Conservation (phyloP, 1,139 yeast species). For the Suzukiozyma palmioleophila region DNA sequence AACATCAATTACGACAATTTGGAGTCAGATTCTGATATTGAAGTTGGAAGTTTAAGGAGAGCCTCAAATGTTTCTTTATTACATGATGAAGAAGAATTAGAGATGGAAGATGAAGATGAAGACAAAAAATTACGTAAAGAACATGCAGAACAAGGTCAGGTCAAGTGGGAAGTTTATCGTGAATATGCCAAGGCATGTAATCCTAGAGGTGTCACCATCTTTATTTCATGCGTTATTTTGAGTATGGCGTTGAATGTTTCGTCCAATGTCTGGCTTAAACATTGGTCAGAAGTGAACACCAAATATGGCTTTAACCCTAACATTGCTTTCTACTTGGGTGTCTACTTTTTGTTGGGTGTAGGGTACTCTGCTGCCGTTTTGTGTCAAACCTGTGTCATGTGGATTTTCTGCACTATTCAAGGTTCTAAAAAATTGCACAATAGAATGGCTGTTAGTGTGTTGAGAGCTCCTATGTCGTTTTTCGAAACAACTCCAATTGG, state of each 20-base stretch:
- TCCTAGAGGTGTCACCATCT: slow-evolving; percentile 57
- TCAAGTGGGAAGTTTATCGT: slow-evolving; percentile 79
- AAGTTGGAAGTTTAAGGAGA: slow-evolving; percentile 53
- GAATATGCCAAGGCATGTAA: slow-evolving; percentile 90
- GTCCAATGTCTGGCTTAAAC: slow-evolving; percentile 87
- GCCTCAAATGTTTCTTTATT: slow-evolving; percentile 63
- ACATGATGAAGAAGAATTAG: slow-evolving; percentile 29
- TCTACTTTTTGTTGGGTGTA: slow-evolving; percentile 74
- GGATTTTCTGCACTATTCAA: slow-evolving; percentile 81
- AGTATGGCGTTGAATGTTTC: slow-evolving; percentile 53
- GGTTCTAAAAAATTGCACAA: slow-evolving; percentile 79
- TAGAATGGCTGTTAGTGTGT: slow-evolving; percentile 71
- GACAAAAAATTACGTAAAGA: slow-evolving; percentile 53
- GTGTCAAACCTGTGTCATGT: slow-evolving; percentile 64
- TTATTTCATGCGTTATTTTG: slow-evolving; percentile 44
- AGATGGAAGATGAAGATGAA: slow-evolving; percentile 43
- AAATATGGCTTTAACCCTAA: slow-evolving; percentile 66
- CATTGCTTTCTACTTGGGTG: slow-evolving; percentile 63
- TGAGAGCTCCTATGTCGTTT: slow-evolving; percentile 94
- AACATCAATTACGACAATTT: slow-evolving; percentile 18
- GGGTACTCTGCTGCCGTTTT: slow-evolving; percentile 56
- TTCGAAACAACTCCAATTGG: slow-evolving; percentile 98
- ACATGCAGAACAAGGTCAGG: slow-evolving; percentile 89
- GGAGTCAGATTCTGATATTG: slow-evolving; percentile 33
- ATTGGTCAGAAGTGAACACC: slow-evolving; percentile 93